Evolutionary conservation across 768 basidiomycete genomes (phyloP).

Genomic region (Nidula microcarpa): DNA sequence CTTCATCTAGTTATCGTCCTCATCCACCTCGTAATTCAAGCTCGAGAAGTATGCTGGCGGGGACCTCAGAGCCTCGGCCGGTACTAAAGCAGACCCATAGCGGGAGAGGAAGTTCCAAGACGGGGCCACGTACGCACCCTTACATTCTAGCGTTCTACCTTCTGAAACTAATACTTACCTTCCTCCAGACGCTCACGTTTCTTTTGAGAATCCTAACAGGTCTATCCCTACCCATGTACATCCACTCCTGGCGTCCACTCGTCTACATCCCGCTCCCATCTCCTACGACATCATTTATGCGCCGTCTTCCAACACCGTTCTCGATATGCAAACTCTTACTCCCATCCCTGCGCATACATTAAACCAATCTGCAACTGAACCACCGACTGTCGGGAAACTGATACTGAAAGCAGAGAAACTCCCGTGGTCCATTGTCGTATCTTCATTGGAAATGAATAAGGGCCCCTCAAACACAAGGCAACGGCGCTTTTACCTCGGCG

Average conservation of each 20-base stretch:
- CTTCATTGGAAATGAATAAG: conserved; percentile 1
- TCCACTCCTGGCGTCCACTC: conserved; percentile 56
- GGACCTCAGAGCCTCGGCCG: conserved; percentile 37
- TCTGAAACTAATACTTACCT: not conserved
- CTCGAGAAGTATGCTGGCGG: conserved; percentile 28
- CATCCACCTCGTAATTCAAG: conserved; percentile 35
- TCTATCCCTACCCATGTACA: conserved; percentile 52
- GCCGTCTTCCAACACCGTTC: conserved; percentile 54
- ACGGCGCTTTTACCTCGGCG: conserved; percentile 3
- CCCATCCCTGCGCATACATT: conserved; percentile 56
- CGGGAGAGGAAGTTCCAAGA: conserved; percentile 27
- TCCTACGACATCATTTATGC: conserved; percentile 56
- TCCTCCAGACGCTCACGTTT: conserved; percentile 24
- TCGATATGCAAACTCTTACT: conserved; percentile 50
- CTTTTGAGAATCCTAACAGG: conserved; percentile 29
- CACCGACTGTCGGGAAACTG: conserved; percentile 41
- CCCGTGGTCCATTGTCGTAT: conserved; percentile 58
- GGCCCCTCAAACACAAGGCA: not conserved
- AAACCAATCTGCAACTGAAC: conserved; percentile 62
- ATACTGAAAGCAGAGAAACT: conserved; percentile 54
- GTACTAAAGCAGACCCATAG: conserved; percentile 43
- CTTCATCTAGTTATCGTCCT: conserved; percentile 20
- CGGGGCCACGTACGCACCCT: conserved; percentile 34
- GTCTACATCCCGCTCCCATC: conserved; percentile 56
- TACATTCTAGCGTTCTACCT: conserved; percentile 1